Evolutionary conservation across 805 yeast species (phyloP).

Genomic region (Metschnikowia borealis): DNA sequence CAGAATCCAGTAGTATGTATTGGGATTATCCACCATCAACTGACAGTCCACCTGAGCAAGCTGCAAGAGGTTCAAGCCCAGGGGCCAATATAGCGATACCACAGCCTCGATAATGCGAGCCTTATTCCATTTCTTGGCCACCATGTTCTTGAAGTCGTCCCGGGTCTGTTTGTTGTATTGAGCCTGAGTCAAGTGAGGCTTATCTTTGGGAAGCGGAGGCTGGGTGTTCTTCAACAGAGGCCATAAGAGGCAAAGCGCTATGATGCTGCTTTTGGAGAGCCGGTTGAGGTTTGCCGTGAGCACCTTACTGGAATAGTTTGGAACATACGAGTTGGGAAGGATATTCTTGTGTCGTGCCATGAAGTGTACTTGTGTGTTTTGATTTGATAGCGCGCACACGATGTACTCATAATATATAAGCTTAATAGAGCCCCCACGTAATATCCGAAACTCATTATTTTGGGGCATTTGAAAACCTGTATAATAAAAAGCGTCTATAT

Average conservation of each 20-base stretch:
- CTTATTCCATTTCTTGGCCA: constrained; percentile 22
- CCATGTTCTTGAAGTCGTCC: constrained; percentile 11
- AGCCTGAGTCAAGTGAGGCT: constrained; percentile 5
- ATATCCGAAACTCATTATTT: background rate
- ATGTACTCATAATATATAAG: background rate
- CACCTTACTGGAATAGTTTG: constrained; percentile 24
- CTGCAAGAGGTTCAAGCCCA: constrained; percentile 61
- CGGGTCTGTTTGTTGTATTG: constrained; percentile 9
- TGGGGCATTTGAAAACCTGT: background rate
- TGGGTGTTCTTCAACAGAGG: constrained; percentile 26
- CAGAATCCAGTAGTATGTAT: constrained; percentile 42
- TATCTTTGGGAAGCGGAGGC: constrained; percentile 13
- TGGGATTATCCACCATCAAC: constrained; percentile 55
- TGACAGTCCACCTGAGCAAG: constrained; percentile 70
- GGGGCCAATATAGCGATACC: constrained; percentile 48
- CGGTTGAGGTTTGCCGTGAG: constrained; percentile 22
- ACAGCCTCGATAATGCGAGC: constrained; percentile 40
- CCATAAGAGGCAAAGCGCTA: constrained; percentile 34
- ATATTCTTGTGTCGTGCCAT: constrained; percentile 23
- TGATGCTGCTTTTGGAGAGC: constrained; percentile 30
- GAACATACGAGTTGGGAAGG: constrained; percentile 38
- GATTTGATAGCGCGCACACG: constrained; percentile 3
- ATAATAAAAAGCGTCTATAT: no score
- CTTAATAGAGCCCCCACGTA: no score
- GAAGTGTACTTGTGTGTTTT: constrained; percentile 2